phyloP scores from a whole-genome alignment of 345 rosid species.

The Lepidium sativum region DNA sequence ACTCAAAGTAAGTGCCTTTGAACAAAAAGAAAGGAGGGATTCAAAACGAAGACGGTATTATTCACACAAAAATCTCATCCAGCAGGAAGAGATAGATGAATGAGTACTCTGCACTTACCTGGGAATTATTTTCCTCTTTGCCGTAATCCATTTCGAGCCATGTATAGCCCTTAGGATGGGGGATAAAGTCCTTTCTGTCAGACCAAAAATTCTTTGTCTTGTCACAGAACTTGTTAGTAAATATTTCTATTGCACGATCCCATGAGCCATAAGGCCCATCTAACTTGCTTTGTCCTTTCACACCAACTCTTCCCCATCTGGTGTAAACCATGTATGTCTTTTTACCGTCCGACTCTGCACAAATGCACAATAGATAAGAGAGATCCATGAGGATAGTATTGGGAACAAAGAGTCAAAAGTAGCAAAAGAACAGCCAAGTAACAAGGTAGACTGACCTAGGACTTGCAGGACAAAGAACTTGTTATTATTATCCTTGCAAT shows the following conservation, averaged over 20 bases:
- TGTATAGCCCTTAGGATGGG: conserved; percentile 53
- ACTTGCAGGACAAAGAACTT: conserved; percentile 78
- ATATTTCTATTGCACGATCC: conserved; percentile 46
- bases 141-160: conserved; percentile 82
- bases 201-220: conserved; percentile 66
- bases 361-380: not conserved
- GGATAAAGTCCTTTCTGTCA: conserved; percentile 44
- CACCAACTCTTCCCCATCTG: conserved; percentile 96
- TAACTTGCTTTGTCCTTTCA: conserved; percentile 71
- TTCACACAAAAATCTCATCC: not conserved
- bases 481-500: conserved; percentile 66
- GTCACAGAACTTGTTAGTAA: conserved; percentile 52
- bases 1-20: conserved; percentile 1
- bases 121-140: conserved; percentile 38
- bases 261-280: conserved; percentile 54
- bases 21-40: not conserved
- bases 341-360: conserved; percentile 66
- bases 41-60: not conserved
- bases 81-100: not conserved
- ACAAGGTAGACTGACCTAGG: conserved; percentile 40
- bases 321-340: conserved; percentile 53
- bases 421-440: not conserved
- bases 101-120: conserved; percentile 35
- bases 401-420: not conserved
- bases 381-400: not conserved